Percentiles rank a stretch among this genome's conserved stretches.
Conservation (phyloP, 2,329 filamentous ascomycete species). For the Colletotrichum eleusines region DNA sequence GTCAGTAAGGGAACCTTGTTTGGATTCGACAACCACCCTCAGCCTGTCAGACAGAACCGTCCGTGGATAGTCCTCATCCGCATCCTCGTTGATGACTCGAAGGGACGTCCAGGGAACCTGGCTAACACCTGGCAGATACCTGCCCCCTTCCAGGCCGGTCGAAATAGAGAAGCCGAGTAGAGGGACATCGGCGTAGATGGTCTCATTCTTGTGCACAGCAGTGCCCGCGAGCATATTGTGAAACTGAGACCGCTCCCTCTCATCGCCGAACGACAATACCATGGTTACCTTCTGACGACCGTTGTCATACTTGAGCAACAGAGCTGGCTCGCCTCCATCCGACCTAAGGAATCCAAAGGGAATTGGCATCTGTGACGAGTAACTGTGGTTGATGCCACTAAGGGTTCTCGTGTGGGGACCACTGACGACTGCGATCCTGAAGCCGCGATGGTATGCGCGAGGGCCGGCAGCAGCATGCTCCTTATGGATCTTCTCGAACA, state of each 20-base stretch:
- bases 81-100: constrained; percentile 79
- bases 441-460: constrained; percentile 81
- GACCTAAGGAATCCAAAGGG: constrained; percentile 82
- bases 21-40: constrained; percentile 80
- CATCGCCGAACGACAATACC: constrained; percentile 81
- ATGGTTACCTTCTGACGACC: constrained; percentile 75
- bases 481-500: constrained; percentile 79
- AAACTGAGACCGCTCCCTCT: constrained; percentile 76
- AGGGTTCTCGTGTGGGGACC: constrained; percentile 82
- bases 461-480: constrained; percentile 79
- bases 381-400: constrained; percentile 79
- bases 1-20: constrained; percentile 83
- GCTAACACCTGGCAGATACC: constrained; percentile 63
- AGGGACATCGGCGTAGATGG: constrained; percentile 76
- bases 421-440: constrained; percentile 82
- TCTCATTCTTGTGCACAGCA: constrained; percentile 75
- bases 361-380: constrained; percentile 74
- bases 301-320: constrained; percentile 78
- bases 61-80: constrained; percentile 71
- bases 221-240: constrained; percentile 81
- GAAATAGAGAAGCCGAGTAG: constrained; percentile 74
- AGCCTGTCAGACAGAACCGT: constrained; percentile 83
- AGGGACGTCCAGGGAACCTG: constrained; percentile 74
- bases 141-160: constrained; percentile 63
- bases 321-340: constrained; percentile 76